Base-by-base conservation (phyloP, 2,329 filamentous ascomycete genomes). In the Helotiales sp. region DNA sequence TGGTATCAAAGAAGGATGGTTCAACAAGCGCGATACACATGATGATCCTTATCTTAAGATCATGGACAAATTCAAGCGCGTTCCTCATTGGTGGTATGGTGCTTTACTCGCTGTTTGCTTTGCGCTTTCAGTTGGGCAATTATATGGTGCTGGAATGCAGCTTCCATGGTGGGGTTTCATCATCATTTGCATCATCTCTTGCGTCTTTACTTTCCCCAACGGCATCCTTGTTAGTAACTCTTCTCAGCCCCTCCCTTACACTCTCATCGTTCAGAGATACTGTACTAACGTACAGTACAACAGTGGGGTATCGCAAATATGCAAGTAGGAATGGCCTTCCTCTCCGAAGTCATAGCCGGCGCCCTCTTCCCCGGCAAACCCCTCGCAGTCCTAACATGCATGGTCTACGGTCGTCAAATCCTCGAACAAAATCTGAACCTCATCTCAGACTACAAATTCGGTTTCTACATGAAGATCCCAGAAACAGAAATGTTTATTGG, bases 391-490 rank as follows among this genome's bases (percentile, higher is more conserved):
- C 52, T 54, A 27, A 15, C 70, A 65, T 67, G 63, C 46, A 70
- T 71, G 63, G 65, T 65, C 2, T 74, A 68, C 57, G 68, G 68
- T n/a, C 63, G 69, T 9, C 70, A 73, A 56, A 68, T 73, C 34
- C 63, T 73, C 24, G 70, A 70, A 51, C 72, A 74, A 54, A 67
- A 68, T 53, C 61, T 73, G 25, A 71, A 71, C 50, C 62, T 73
- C 2, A 67, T 70, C 31, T 69, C 65, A 1, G 71, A 73, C 54
- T 72, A 70, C 59, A 74, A 74, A 46, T 73, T 74, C 30, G 72
- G 71, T 4, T 73, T 72, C 60, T 73, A 73, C 63, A 73, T 74
- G 71, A 73, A 73, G 57, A 71, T 74, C 22, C 72, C 72, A 7
- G 70, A 73, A 58, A 65, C 55, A 33, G 69, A 72, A 57, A 73